Evolutionary conservation across 2,329 filamentous ascomycete genomes (phyloP).

Genomic region (Ceratocystis smalleyi): DNA sequence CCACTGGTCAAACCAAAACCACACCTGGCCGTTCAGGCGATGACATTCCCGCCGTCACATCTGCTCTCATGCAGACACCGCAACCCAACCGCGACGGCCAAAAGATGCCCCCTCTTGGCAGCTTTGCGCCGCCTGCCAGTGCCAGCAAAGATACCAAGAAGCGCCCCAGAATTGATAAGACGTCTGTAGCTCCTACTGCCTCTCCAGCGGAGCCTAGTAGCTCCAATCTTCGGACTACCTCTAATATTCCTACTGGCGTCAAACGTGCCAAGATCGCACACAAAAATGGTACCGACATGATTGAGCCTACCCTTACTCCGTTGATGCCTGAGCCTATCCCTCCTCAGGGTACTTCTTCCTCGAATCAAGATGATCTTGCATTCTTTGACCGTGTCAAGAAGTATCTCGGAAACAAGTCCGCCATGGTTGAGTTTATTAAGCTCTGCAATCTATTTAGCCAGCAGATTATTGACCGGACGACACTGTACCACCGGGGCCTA

Average conservation of each 20-base stretch:
- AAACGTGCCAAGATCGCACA: slow-evolving; percentile 65
- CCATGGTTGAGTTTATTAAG: slow-evolving; percentile 92
- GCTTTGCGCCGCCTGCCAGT: slow-evolving; percentile 71
- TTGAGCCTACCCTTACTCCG: slow-evolving; percentile 79
- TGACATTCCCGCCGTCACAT: slow-evolving; percentile 37
- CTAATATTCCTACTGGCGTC: slow-evolving; percentile 11
- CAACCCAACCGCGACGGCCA: slow-evolving; percentile 44
- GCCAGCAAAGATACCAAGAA: slow-evolving; percentile 86
- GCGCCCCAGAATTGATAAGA: slow-evolving; percentile 49
- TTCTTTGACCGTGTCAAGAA: slow-evolving; percentile 98
- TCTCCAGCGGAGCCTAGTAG: slow-evolving; percentile 10
- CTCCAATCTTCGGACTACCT: slow-evolving; percentile 15
- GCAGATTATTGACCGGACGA: slow-evolving; percentile 74
- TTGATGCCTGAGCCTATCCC: slow-evolving; percentile 75
- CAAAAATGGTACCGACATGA: slow-evolving; percentile 44
- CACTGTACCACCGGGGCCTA: slow-evolving; percentile 66
- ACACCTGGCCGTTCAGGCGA: slow-evolving; percentile 42
- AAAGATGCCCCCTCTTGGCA: slow-evolving; percentile 85
- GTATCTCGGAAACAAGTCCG: slow-evolving; percentile 78
- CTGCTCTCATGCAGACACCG: slow-evolving; percentile 36
- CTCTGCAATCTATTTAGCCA: slow-evolving; percentile 91
- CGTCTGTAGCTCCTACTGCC: slow-evolving; percentile 27
- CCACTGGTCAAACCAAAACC: slow-evolving; percentile 40
- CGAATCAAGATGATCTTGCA: slow-evolving; percentile 67
- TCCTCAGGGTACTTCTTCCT: slow-evolving; percentile 56